A percentile compares a stretch with the other conserved stretches of the same genome.
phyloP scores from a whole-genome alignment of 139 green algal species.

The Gonium pectorale region DNA sequence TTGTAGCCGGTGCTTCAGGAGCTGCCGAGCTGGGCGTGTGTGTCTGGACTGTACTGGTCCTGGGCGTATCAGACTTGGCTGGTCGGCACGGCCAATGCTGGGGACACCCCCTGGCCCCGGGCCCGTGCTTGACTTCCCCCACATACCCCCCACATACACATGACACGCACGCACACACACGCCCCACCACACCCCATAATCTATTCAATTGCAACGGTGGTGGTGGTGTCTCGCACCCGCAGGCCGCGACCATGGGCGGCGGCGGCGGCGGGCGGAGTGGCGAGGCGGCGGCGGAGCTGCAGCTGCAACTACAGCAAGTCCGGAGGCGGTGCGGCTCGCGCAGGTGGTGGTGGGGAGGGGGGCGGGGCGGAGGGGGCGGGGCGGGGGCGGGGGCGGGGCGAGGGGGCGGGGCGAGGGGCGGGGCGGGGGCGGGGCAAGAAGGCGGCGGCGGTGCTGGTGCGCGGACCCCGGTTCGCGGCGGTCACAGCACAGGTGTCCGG shows the following conservation, averaged over 20 bases:
- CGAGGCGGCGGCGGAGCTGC: background rate
- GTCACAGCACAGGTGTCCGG: background rate
- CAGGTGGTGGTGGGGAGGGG: background rate
- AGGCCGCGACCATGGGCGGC: background rate
- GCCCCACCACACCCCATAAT: too few relatives aligned
- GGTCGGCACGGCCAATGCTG: too few relatives aligned
- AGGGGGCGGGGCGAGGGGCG: background rate
- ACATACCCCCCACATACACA: background rate
- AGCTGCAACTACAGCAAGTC: conserved; percentile 25
- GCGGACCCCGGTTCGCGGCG: too few relatives aligned
- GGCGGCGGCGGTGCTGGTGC: background rate
- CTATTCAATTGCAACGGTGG: too few relatives aligned
- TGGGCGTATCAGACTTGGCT: too few relatives aligned
- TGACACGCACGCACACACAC: too few relatives aligned
- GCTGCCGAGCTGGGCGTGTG: too few relatives aligned
- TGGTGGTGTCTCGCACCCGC: too few relatives aligned
- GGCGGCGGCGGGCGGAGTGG: background rate
- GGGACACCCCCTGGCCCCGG: background rate
- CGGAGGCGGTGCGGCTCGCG: conserved; percentile 18
- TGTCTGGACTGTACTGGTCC: too few relatives aligned
- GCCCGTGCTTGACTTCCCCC: background rate
- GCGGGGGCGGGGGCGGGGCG: background rate
- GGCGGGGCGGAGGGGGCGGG: background rate
- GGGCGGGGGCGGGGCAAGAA: background rate
- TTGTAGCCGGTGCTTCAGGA: too few relatives aligned